These are phyloP conservation scores for Rhodocollybia butyracea DNA, from an alignment of 768 basidiomycete species.

Conservation along the genomic window DNA sequence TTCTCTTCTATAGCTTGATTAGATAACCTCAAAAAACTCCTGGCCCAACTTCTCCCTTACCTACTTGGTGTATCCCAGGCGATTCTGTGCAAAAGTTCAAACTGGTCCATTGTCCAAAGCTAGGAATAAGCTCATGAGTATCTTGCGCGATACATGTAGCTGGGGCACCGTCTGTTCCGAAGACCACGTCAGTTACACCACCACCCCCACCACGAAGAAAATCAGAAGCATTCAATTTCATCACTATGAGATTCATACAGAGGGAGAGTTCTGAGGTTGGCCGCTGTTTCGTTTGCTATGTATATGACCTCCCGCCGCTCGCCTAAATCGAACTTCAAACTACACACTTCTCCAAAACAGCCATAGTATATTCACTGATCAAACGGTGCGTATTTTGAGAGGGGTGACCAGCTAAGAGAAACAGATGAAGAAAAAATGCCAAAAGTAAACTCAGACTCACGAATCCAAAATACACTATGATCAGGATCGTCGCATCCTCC, in stretches of 20 bases:
- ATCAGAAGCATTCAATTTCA: neutral
- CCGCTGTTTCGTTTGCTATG: neutral
- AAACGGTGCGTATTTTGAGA: slow-evolving; percentile 6
- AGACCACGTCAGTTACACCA: neutral
- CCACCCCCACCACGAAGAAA: neutral
- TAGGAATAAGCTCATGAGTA: too few species aligned
- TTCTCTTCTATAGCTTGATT: too few species aligned
- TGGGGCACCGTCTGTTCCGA: too few species aligned
- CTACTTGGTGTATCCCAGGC: too few species aligned
- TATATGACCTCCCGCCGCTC: neutral
- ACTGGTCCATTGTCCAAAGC: too few species aligned
- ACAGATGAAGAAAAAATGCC: neutral
- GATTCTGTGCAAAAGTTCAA: too few species aligned
- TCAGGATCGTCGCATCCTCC: slow-evolving; percentile 29
- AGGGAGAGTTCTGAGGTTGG: neutral
- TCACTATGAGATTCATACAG: neutral
- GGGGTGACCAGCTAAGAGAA: slow-evolving; percentile 5
- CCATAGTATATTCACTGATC: slow-evolving; percentile 6
- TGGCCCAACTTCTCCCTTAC: too few species aligned
- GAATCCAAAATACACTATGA: slow-evolving; percentile 26
- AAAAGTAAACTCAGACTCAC: slow-evolving; percentile 16
- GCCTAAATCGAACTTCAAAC: neutral
- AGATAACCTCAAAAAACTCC: too few species aligned
- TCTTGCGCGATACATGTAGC: too few species aligned
- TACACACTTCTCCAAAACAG: slow-evolving; percentile 5